Percentiles rank a stretch among this genome's conserved stretches.
Conservation (phyloP, 352 stramenopile genomes). For the Lagenidium giganteum region DNA sequence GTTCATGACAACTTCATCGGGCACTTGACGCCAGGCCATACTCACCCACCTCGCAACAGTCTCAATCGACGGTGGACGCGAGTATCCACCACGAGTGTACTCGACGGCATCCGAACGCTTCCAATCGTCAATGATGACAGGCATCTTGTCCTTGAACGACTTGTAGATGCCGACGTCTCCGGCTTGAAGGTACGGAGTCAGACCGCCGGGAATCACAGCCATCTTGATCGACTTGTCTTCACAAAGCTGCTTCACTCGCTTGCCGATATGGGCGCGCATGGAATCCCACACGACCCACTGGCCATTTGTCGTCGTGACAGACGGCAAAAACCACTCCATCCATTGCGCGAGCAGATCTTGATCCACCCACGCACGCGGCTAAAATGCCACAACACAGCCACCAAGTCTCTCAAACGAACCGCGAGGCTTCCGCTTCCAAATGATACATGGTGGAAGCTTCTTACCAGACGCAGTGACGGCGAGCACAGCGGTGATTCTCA, state of each 20-base stretch:
- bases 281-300: conserved; percentile 15
- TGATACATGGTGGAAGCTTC: conserved; percentile 11
- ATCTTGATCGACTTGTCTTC: not conserved
- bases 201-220: too few species aligned
- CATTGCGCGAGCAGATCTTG: conserved; percentile 2
- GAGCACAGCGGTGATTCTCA: conserved; percentile 17
- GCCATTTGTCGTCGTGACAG: not conserved
- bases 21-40: not conserved
- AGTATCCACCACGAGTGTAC: conserved; percentile 4
- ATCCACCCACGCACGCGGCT: conserved; percentile 11
- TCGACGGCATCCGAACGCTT: conserved; percentile 7
- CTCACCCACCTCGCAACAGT: not conserved
- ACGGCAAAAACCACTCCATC: conserved; percentile 1
- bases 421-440: conserved; percentile 13
- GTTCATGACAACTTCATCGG: too few species aligned
- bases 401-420: too few species aligned
- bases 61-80: not conserved
- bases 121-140: not conserved
- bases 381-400: conserved; percentile 3
- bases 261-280: conserved; percentile 16
- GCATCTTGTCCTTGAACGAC: conserved; percentile 4
- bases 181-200: conserved; percentile 4
- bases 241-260: conserved; percentile 9
- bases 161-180: conserved; percentile 7
- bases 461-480: conserved; percentile 2